Evolutionary conservation across 495 filamentous ascomycete genomes (phyloP), one percentile per base, ranked within the genome.

Genomic region (Trichocladium antarcticum): DNA sequence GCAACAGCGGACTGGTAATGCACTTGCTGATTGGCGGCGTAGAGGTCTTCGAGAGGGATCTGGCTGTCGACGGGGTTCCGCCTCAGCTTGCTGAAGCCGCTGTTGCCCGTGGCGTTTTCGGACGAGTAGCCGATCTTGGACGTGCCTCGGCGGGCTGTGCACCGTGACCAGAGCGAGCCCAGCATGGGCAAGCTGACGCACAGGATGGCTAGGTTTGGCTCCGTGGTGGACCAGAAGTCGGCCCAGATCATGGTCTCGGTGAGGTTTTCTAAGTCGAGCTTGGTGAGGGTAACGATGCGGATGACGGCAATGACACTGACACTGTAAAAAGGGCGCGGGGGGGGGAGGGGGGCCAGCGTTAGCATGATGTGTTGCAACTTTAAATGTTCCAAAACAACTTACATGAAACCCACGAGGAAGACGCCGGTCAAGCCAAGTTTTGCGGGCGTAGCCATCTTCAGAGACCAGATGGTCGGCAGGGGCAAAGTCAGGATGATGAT

Each of bases 161-260:
- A 57, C 12, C 51, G 47, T 3, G 55, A 21, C 40, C 34, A 53
- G 15, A 57, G 45, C 20, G 54, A 38, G 36, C 54, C 45, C 27
- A 58, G 22, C 56, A 58, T 58, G 35, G 56, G 56, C 42, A 67
- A 29, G 49, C 62, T 65, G 19, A 64, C 58, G 45, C 64, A 67
- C 5, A 65, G 47, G 40, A 67, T 59, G 16, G 53, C 60, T 10
- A 64, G 41, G 45, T 62, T 58, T 10, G 41, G 47, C 50, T 67
- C 64, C 16, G 61, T 51, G 28, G 54, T 50, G n/a, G 64, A 64
- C 64, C 62, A 65, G 39, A 59, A 59, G 14, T 50, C 53, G 41
- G 56, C 43, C 49, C 54, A 59, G 42, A 59, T 41, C 56, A 59
- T 59, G 45, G 56, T 53, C 11, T 36, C 46, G 17, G 56, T 59